phyloP scores from a whole-genome alignment of 768 basidiomycete species.

The Rhizopogon salebrosus region DNA sequence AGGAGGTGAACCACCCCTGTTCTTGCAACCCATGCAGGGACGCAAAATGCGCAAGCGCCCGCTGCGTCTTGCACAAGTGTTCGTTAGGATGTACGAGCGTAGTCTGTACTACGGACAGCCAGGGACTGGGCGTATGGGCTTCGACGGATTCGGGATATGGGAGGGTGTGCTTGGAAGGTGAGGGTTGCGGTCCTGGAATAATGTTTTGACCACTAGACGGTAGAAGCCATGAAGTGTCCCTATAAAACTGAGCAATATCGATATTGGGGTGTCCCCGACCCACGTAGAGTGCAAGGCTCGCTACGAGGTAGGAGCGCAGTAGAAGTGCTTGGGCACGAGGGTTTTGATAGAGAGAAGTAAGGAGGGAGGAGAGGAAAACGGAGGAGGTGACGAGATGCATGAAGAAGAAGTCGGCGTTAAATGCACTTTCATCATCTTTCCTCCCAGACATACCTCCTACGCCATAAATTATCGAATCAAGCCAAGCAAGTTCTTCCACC shows the following conservation, averaged over 20 bases:
- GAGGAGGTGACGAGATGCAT: slow-evolving; percentile 70
- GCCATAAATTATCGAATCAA: slow-evolving; percentile 51
- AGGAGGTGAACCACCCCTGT: slow-evolving; percentile 10
- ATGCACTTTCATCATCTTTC: slow-evolving; percentile 31
- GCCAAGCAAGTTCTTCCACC: slow-evolving; percentile 60
- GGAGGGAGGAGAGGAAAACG: slow-evolving; percentile 51
- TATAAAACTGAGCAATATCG: slow-evolving; percentile 27
- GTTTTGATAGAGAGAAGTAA: slow-evolving; percentile 28
- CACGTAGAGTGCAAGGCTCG: slow-evolving; percentile 25
- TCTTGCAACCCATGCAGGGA: slow-evolving; percentile 12
- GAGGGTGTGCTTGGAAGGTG: slow-evolving; percentile 4
- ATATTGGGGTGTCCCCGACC: slow-evolving; percentile 28
- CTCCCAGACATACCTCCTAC: slow-evolving; percentile 42
- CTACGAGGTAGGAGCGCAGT: slow-evolving; percentile 24
- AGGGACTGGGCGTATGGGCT: slow-evolving; percentile 26
- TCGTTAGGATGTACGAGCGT: slow-evolving; percentile 28
- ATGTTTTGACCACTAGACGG: slow-evolving; percentile 2
- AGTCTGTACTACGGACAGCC: slow-evolving; percentile 30
- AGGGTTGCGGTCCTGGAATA: slow-evolving; percentile 7
- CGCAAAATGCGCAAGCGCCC: slow-evolving; percentile 21
- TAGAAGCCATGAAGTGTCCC: slow-evolving; percentile 14
- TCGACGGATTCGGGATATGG: slow-evolving; percentile 5
- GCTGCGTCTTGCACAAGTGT: slow-evolving; percentile 20
- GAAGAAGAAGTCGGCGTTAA: slow-evolving; percentile 64
- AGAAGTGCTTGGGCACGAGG: slow-evolving; percentile 20